Percentiles rank a stretch among this genome's conserved stretches.
These are phyloP conservation scores for Leccinum arenicola DNA, from an alignment of 768 basidiomycete genomes.

Conservation along the genomic window DNA sequence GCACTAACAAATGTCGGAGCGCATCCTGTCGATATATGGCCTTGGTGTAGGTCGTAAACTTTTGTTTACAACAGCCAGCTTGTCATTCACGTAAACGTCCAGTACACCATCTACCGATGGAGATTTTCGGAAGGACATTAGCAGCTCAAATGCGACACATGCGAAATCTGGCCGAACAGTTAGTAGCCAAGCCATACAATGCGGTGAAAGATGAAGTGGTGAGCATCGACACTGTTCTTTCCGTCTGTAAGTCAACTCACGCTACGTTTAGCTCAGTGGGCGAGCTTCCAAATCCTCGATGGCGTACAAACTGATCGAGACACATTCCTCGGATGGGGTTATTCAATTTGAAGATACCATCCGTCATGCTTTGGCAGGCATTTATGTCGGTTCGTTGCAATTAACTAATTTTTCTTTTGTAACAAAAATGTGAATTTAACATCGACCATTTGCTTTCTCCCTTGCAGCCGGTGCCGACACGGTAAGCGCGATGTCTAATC, in stretches of 20 bases:
- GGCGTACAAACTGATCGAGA: conserved; percentile 2
- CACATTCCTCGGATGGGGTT: not conserved
- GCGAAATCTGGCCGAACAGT: not conserved
- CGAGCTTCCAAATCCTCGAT: conserved; percentile 2
- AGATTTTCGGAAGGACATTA: not conserved
- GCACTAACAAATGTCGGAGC: too few species aligned
- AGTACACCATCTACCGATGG: conserved; percentile 6
- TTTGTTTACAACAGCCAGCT: not conserved
- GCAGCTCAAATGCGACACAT: conserved; percentile 7
- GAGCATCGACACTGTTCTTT: not conserved
- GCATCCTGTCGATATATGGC: too few species aligned
- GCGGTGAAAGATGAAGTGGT: conserved; percentile 4
- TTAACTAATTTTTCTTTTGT: too few species aligned
- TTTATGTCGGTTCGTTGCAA: conserved; percentile 1
- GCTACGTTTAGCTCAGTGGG: conserved; percentile 1
- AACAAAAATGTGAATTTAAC: not conserved
- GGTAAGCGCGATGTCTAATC: not conserved
- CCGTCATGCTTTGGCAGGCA: conserved; percentile 2
- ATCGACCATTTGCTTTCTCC: not conserved
- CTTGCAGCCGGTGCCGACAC: conserved; percentile 5
- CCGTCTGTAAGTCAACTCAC: not conserved
- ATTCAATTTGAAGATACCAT: conserved; percentile 2
- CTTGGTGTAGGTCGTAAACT: not conserved
- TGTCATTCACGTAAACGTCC: not conserved
- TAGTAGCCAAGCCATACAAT: not conserved